Evolutionary conservation across 139 green algal genomes (phyloP), one percentile per base, ranked within the genome.

Genomic region (Chlorella sorokiniana): DNA sequence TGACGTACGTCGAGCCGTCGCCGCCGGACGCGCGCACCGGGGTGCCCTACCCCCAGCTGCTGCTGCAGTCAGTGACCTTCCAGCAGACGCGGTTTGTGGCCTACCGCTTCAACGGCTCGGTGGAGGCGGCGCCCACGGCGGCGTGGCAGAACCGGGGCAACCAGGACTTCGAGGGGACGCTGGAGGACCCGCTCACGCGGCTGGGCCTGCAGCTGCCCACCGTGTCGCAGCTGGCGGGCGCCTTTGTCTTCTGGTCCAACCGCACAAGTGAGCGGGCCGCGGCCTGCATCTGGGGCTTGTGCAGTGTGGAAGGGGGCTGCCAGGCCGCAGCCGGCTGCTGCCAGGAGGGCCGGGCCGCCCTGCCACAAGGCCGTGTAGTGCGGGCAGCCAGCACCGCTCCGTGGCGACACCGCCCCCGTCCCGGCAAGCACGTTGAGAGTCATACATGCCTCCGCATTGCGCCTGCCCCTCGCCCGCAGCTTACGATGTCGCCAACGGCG

Each of bases 81-180:
- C 40, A 81, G 59, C 56, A 70, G 59, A 61, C 41, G n/a, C 75
- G 75, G 1, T 81, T 72, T 41, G n/a, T 81, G 59, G 59, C 41
- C 6, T 81, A 81, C 40, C 6, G 62, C 40, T 25, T 81, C 41
- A 81, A 81, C 41, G 59, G 29, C 59, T 62, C 35, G 1, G 59
- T n/a, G 59, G 40, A 4, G 6, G 59, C 41, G 75, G 48, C 59
- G 40, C 75, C 75, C 29, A 27, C 6, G 11, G 40, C 61, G 75
- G 27, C 45, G 29, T 81, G 75, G 75, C 54, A 76, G 69, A 51
- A 59, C 38, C 41, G 69, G 29, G 75, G 59, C 59, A 71, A 59
- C 59, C 31, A 70, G 4, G 63, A 81, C 41, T 71, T 81, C 10
- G 75, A 81, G 75, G 75, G 75, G 16, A 44, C 37, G 40, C 40